Percentiles rank a stretch among this genome's conserved stretches.
phyloP scores from a whole-genome alignment of 495 filamentous ascomycete genomes.

The Annulohypoxylon moriforme region DNA sequence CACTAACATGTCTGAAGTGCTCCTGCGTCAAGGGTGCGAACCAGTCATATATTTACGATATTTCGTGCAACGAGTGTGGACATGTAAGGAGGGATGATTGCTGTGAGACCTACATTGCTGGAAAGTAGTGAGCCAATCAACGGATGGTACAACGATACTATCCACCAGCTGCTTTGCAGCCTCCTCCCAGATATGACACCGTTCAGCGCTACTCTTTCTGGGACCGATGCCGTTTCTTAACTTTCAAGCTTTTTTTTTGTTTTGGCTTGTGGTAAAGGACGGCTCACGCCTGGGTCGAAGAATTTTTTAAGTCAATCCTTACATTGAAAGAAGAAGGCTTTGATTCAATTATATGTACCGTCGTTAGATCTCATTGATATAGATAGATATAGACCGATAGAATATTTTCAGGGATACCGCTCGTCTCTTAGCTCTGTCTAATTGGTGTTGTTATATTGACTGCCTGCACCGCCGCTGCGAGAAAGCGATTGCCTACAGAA shows the following conservation, averaged over 20 bases:
- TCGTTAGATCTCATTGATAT: constrained; percentile 20
- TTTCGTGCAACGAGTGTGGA: background rate
- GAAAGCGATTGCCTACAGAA: background rate
- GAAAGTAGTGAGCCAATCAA: background rate
- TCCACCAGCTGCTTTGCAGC: background rate
- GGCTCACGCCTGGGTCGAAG: constrained; percentile 21
- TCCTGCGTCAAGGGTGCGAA: background rate
- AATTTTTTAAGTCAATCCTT: constrained; percentile 3
- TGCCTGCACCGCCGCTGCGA: background rate
- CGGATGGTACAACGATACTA: background rate
- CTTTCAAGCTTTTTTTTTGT: constrained; percentile 12
- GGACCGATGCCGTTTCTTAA: constrained; percentile 4
- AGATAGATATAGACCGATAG: constrained; percentile 7
- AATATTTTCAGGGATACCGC: background rate
- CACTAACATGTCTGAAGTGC: constrained; percentile 31
- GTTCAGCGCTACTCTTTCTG: background rate
- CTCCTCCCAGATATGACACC: background rate
- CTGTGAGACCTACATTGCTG: background rate
- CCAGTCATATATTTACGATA: constrained; percentile 15
- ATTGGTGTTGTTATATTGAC: background rate
- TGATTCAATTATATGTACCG: constrained; percentile 1
- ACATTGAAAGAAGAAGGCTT: background rate
- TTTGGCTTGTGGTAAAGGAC: constrained; percentile 1
- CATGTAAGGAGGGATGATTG: background rate
- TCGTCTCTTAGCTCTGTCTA: background rate